Evolutionary conservation across 1,284 basidiomycete genomes (phyloP).

Genomic region (Tilletia indica): DNA sequence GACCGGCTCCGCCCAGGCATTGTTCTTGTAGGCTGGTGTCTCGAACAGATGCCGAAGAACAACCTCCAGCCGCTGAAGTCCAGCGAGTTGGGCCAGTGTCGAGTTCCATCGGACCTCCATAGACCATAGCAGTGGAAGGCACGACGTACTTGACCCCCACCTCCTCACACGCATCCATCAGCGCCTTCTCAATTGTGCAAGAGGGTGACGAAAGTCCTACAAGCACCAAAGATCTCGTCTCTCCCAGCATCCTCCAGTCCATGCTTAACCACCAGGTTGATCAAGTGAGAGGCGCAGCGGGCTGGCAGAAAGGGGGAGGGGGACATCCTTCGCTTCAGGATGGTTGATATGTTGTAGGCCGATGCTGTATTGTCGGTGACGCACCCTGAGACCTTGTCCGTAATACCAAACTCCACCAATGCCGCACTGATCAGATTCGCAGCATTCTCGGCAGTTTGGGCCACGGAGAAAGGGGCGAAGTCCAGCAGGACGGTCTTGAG

Average conservation of each 20-base stretch:
- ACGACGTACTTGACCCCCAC: not conserved
- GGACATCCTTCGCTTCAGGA: not conserved
- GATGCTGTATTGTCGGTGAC: not conserved
- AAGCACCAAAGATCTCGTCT: not conserved
- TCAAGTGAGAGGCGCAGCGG: not conserved
- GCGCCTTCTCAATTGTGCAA: not conserved
- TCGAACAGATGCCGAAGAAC: not conserved
- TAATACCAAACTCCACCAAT: not conserved
- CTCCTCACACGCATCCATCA: not conserved
- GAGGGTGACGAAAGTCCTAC: not conserved
- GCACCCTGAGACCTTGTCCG: not conserved
- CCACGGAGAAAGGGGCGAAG: not conserved
- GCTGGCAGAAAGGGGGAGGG: not conserved
- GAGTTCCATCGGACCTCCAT: constrained; percentile 2
- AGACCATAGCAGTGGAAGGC: not conserved
- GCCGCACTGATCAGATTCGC: not conserved
- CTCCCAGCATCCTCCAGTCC: not conserved
- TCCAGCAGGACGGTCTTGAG: not conserved
- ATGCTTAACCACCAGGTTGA: constrained; percentile 6
- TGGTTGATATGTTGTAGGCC: not conserved
- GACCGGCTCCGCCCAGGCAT: not conserved
- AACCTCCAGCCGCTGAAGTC: not conserved
- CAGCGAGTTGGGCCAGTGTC: not conserved
- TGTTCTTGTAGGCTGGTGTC: not conserved
- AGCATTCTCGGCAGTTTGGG: not conserved